Evolutionary conservation across 2,329 filamentous ascomycete genomes (phyloP).

Genomic region (Geosmithia putterillii): DNA sequence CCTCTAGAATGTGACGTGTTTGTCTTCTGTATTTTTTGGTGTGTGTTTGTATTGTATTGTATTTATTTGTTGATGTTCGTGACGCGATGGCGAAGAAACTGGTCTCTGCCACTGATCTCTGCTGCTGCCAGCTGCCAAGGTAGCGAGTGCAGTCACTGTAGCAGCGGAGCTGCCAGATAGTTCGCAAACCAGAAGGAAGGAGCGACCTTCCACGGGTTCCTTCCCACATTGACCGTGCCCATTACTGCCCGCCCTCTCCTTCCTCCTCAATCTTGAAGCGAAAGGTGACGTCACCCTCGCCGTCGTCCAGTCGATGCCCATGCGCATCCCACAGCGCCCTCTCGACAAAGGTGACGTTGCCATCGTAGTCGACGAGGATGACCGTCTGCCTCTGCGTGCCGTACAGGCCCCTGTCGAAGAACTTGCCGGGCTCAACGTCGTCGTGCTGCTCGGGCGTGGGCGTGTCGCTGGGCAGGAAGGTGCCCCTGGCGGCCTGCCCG

Average conservation of each 20-base stretch:
- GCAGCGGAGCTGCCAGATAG: no score
- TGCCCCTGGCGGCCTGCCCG: constrained; percentile 16
- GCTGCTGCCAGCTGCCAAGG: no score
- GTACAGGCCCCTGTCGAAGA: constrained; percentile 46
- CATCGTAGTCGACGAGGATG: constrained; percentile 49
- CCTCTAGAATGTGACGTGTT: no score
- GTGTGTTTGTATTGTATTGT: no score
- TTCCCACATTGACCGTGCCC: no score
- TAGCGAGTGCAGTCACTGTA: no score
- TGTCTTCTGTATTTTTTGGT: no score
- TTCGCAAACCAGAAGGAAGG: no score
- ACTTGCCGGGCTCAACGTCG: constrained; percentile 9
- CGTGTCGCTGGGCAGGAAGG: constrained; percentile 25
- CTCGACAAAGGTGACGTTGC: constrained; percentile 47
- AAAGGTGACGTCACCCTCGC: constrained; percentile 42
- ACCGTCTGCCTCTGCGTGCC: constrained; percentile 55
- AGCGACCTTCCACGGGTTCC: no score
- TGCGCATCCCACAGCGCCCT: constrained; percentile 46
- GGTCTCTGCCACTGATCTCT: no score
- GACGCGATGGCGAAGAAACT: no score
- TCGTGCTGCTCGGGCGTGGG: constrained; percentile 19
- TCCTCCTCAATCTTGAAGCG: constrained; percentile 44
- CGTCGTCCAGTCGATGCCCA: constrained; percentile 39
- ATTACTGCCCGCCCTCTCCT: constrained; percentile 11
- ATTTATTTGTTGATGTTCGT: no score